Conservation (phyloP, 805 yeast species). For the Teunomyces gatunensis region DNA sequence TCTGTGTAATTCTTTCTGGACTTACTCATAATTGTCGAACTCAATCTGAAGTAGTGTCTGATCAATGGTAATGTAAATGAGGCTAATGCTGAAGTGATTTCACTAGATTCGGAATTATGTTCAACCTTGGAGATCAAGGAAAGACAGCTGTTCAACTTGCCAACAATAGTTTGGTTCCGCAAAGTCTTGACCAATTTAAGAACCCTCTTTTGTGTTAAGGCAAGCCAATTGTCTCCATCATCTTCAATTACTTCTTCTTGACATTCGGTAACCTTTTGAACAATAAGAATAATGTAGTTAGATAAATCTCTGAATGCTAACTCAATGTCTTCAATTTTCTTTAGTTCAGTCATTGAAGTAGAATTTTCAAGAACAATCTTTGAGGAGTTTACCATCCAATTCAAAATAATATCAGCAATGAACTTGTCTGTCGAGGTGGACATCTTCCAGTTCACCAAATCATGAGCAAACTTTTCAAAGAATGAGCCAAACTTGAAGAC, state of each 20-base stretch:
- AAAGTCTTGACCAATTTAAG: constrained; percentile 41
- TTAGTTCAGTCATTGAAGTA: constrained; percentile 2
- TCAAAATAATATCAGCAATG: constrained; percentile 44
- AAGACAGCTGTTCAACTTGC: constrained; percentile 35
- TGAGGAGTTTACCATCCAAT: constrained; percentile 39
- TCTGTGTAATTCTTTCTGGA: constrained; percentile 49
- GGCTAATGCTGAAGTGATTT: constrained; percentile 45
- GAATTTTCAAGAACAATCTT: constrained; percentile 7
- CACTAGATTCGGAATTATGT: constrained; percentile 36
- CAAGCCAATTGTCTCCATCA: constrained; percentile 68
- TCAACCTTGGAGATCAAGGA: constrained; percentile 32
- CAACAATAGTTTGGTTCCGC: constrained; percentile 36
- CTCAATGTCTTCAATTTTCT: constrained; percentile 41
- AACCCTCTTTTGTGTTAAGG: constrained; percentile 44
- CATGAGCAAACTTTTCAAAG: constrained; percentile 18
- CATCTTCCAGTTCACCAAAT: constrained; percentile 35
- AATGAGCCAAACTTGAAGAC: constrained; percentile 20
- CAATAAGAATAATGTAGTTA: constrained; percentile 59
- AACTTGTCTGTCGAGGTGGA: constrained; percentile 36
- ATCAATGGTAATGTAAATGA: constrained; percentile 63
- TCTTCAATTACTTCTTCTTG: constrained; percentile 34
- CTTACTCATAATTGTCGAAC: constrained; percentile 41
- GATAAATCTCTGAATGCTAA: constrained; percentile 47
- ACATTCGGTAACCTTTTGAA: constrained; percentile 55
- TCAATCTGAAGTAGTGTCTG: constrained; percentile 55